A percentile compares a stretch with the other conserved stretches of the same genome.
Evolutionary conservation across 176 grass and related monocot genomes (phyloP).

Genomic region (Carex littledalei): DNA sequence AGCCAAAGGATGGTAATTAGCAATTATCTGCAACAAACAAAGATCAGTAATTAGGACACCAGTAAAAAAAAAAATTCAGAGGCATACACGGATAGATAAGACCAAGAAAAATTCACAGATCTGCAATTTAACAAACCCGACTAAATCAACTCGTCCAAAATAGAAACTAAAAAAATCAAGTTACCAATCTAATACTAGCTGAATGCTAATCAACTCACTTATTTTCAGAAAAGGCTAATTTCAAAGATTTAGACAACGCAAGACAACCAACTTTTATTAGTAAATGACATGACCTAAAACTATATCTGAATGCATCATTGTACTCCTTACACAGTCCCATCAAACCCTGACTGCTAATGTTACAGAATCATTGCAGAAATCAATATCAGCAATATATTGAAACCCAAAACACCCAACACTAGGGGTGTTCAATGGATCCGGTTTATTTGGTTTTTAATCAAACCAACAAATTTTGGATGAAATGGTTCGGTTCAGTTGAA

Average conservation of each 20-base stretch:
- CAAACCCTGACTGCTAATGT: not conserved
- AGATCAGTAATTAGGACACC: not conserved
- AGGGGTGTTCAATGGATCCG: too few relatives aligned
- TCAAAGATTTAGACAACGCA: not conserved
- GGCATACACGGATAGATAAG: not conserved
- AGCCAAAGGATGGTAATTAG: conserved; percentile 81
- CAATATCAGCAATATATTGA: not conserved
- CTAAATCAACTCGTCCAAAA: not conserved
- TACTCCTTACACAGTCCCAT: not conserved
- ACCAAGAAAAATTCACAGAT: not conserved
- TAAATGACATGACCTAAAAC: not conserved
- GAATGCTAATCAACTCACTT: not conserved
- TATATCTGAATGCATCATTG: not conserved
- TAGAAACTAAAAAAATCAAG: not conserved
- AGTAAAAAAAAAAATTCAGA: not conserved
- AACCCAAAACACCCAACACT: not conserved
- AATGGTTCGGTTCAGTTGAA: too few relatives aligned
- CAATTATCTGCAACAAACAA: conserved; percentile 47
- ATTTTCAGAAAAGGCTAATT: not conserved
- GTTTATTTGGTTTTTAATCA: too few relatives aligned
- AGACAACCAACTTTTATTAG: not conserved
- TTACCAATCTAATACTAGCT: not conserved
- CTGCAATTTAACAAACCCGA: not conserved
- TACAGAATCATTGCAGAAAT: not conserved
- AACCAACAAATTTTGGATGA: too few relatives aligned